Base-by-base conservation (phyloP, 1,284 basidiomycete genomes). In the Thecaphora frezii region DNA sequence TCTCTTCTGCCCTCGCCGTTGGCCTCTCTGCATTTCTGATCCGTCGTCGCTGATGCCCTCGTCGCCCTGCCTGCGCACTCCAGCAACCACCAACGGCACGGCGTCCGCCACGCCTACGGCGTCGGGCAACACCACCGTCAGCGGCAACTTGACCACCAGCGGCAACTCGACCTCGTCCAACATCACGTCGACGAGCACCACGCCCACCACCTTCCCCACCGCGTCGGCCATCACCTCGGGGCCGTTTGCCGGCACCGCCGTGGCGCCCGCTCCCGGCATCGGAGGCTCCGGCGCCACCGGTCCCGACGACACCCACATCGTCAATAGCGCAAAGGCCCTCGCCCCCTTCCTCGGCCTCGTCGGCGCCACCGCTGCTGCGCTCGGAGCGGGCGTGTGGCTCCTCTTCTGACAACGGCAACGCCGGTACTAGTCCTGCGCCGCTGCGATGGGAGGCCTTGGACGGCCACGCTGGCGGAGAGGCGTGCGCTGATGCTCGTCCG, bases 161-260 rank as follows among this genome's bases (percentile, higher is more conserved):
- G 24, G 9, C n/a, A 46, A 53, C 48, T 37, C 42, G 21, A 55
- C 48, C 21, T 51, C 59, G 4, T n/a, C n/a, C n/a, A 41, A 24
- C 23, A 43, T 22, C 19, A 44, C 24, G 19, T 43, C 54, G 19
- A 54, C 61, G 30, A 60, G 54, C 50, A 57, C 54, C 18, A 68
- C 65, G 1, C 61, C 61, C 9, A 50, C 61, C 39, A 68, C 61
- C 2, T 68, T 49, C 54, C 65, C 65, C 22, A 54, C 63, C 50
- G 65, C 65, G 2, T 46, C 46, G 18, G 65, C 60, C 1, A 57
- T 60, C 16, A 45, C 49, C 18, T 60, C 61, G 1, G 65, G 60
- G 14, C 56, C 58, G 22, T 39, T 68, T 45, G 60, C 65, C 45
- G 65, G 65, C 25, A 64, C 60, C 2, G 65, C 56, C 7, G 37